Conservation (phyloP, 805 yeast species). For the Candida ortonii region DNA sequence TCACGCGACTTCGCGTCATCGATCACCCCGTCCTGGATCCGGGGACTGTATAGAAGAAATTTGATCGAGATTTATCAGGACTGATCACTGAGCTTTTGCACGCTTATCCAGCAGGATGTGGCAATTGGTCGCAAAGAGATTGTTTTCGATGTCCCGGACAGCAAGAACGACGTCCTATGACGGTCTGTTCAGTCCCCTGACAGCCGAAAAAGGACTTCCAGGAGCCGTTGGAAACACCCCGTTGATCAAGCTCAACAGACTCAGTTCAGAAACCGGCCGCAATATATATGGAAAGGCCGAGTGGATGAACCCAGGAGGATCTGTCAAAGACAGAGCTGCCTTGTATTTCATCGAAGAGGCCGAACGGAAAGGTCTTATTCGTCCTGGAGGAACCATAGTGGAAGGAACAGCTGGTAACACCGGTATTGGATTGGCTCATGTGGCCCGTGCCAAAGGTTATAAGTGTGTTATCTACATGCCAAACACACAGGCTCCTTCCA, state of each 20-base stretch:
- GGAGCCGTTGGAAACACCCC: slow-evolving; percentile 96
- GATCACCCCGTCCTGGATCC: no score
- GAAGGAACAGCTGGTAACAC: slow-evolving; percentile 97
- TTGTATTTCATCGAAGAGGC: slow-evolving; percentile 75
- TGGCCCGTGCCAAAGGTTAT: slow-evolving; percentile 80
- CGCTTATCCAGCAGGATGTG: no score
- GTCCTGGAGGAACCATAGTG: slow-evolving; percentile 81
- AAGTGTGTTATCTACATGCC: slow-evolving; percentile 89
- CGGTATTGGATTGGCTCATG: slow-evolving; percentile 86
- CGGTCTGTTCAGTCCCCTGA: slow-evolving; percentile 59
- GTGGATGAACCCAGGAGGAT: slow-evolving; percentile 91
- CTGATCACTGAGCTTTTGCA: no score
- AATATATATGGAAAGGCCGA: slow-evolving; percentile 89
- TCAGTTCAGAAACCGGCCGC: slow-evolving; percentile 60
- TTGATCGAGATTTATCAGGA: no score
- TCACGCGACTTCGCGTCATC: no score
- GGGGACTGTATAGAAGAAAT: no score
- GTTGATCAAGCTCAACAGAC: slow-evolving; percentile 54
- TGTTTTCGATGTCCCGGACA: slow-evolving; percentile 14
- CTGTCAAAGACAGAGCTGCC: slow-evolving; percentile 90
- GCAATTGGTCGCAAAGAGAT: no score
- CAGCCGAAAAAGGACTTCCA: slow-evolving; percentile 63
- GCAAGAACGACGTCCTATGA: slow-evolving; percentile 23
- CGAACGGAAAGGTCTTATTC: slow-evolving; percentile 59
- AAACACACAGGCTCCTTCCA: slow-evolving; percentile 78